Percentiles rank a stretch among this genome's conserved stretches.
phyloP scores from a whole-genome alignment of 2,329 filamentous ascomycete species.

The Trichocomaceae sp. region DNA sequence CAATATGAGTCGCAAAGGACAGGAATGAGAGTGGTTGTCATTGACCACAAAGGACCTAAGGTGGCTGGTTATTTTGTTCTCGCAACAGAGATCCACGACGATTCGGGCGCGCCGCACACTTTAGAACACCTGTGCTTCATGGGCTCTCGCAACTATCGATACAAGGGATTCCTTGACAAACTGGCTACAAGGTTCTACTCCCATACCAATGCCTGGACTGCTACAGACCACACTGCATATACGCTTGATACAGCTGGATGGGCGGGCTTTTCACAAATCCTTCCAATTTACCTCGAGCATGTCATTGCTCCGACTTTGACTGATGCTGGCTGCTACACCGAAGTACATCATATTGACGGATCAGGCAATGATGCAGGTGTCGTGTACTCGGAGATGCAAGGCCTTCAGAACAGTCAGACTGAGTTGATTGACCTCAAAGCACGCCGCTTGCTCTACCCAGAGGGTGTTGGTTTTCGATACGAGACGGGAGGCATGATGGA shows the following conservation, averaged over 20 bases:
- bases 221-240: conserved; percentile 93
- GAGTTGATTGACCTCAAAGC: conserved; percentile 85
- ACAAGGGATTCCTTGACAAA: conserved; percentile 93
- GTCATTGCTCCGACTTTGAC: conserved; percentile 85
- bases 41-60: conserved; percentile 90
- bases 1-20: conserved; percentile 95
- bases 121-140: conserved; percentile 79
- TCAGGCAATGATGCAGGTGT: conserved; percentile 92
- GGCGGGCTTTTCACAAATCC: conserved; percentile 91
- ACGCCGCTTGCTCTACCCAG: conserved; percentile 74
- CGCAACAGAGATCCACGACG: conserved; percentile 94
- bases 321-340: conserved; percentile 86
- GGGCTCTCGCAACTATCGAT: conserved; percentile 88
- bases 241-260: conserved; percentile 92
- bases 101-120: conserved; percentile 85
- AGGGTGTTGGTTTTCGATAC: conserved; percentile 87
- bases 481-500: conserved; percentile 99
- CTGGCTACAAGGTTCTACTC: conserved; percentile 90
- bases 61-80: conserved; percentile 90
- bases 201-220: conserved; percentile 93
- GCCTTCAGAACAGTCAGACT: conserved; percentile 72
- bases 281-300: conserved; percentile 94
- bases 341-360: conserved; percentile 93
- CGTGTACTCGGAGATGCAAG: conserved; percentile 99
- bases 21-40: conserved; percentile 88